Evolutionary conservation across 2,329 filamentous ascomycete genomes (phyloP), one percentile per base, ranked within the genome.

Genomic region (Grosmannia clavigera): DNA sequence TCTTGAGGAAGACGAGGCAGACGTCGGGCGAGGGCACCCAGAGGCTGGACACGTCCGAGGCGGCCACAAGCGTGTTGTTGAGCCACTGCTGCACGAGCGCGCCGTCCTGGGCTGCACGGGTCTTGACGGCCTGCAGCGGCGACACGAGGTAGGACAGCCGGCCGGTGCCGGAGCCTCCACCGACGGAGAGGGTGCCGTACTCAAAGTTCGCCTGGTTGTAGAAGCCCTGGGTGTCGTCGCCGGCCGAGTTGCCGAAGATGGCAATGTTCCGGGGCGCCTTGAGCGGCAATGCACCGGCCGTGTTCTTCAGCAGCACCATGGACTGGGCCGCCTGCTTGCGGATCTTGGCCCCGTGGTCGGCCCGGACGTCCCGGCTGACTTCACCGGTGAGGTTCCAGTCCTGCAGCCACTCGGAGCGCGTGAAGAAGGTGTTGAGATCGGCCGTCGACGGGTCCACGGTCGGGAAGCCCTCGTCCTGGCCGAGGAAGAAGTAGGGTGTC

Each of bases 131-230:
- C 76, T n/a, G 76, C 67, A 62, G 79, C 0, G 92, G 92, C 29
- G 87, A 82, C 35, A 95, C 75, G 1, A 96, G 78, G 67, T 94
- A 95, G 4, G 88, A 86, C 62, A 90, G 92, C 29, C 95, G 83
- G 3, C 89, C 90, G 0, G 90, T 84, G 2, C 92, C 92, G 11
- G 88, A 92, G 14, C 92, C 92, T 89, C 90, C 96, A 9, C 90
- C 92, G 58, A 86, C 86, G 2, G 82, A 89, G 10, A 96, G 76
- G 0, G 90, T 94, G 2, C 90, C 91, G 51, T 55, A 55, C 46
- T 60, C 54, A 53, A 60, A 60, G 46, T 56, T 19, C 19, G 16
- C 33, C 58, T 55, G 54, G 54, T 53, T 55, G 62, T 86, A 83
- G 68, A 95, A 92, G 71, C 92, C 96, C 38, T 60, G 56, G 56